Conservation (phyloP, 306 rosid species). For the Prunus mume region DNA sequence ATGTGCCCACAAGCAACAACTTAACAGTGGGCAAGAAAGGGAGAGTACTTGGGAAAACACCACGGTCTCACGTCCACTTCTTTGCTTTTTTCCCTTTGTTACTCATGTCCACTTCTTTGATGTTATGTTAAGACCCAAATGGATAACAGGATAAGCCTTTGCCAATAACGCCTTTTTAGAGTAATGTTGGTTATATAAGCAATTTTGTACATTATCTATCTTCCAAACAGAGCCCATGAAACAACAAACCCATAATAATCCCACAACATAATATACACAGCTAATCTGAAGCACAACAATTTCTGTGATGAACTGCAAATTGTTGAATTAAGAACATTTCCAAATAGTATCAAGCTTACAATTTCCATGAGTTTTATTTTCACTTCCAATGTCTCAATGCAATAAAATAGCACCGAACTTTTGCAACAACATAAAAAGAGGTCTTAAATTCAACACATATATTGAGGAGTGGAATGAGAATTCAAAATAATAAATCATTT, state of each 20-base stretch:
- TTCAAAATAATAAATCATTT: neutral
- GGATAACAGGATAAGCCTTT: constrained; percentile 65
- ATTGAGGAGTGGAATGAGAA: neutral
- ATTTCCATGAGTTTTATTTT: neutral
- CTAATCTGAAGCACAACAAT: no score
- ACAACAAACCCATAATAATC: constrained; percentile 7
- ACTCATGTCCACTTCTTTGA: constrained; percentile 49
- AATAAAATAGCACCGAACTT: neutral
- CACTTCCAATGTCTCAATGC: neutral
- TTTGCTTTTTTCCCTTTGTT: constrained; percentile 15
- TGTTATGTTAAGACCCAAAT: constrained; percentile 38
- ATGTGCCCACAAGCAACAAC: constrained; percentile 49
- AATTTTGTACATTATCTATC: constrained; percentile 24
- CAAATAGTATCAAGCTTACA: neutral
- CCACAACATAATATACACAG: neutral
- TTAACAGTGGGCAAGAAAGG: constrained; percentile 32
- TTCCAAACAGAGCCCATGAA: constrained; percentile 40
- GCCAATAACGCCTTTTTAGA: constrained; percentile 19
- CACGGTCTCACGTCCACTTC: constrained; percentile 50
- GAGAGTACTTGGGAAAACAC: constrained; percentile 19
- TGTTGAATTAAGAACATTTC: no score
- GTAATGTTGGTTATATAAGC: neutral
- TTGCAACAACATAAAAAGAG: neutral
- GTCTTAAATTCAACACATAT: constrained; percentile 7
- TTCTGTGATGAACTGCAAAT: no score